Conservation (phyloP, 768 basidiomycete genomes). For the Lactarius sanguifluus region DNA sequence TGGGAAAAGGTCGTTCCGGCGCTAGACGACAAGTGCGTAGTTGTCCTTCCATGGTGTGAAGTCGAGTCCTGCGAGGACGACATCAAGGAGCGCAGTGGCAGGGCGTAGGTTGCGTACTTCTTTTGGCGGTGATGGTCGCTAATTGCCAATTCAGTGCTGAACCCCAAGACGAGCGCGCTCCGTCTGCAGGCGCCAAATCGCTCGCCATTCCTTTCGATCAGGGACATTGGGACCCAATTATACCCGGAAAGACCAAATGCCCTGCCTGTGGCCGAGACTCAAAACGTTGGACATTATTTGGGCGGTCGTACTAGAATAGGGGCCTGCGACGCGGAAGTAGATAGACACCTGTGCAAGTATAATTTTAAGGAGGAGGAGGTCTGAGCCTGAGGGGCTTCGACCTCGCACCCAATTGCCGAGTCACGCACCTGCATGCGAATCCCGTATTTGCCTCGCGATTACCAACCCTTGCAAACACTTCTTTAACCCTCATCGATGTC, state of each 20-base stretch:
- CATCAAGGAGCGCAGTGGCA: constrained; percentile 91
- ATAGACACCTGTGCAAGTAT: constrained; percentile 7
- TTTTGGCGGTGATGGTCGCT: constrained; percentile 8
- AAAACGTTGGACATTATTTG: constrained; percentile 97
- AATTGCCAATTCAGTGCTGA: constrained; percentile 55
- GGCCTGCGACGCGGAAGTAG: constrained; percentile 1
- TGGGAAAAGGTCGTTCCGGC: constrained; percentile 95
- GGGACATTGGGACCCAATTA: constrained; percentile 73
- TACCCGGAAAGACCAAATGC: constrained; percentile 85
- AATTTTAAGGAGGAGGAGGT: not conserved
- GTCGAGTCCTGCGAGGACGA: constrained; percentile 91
- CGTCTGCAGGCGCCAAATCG: constrained; percentile 96
- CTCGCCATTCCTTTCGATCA: constrained; percentile 97
- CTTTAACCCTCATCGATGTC: constrained; percentile 2
- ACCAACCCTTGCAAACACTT: not conserved
- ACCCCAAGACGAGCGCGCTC: constrained; percentile 90
- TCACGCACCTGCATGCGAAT: not conserved
- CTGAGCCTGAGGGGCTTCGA: not conserved
- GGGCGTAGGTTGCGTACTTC: constrained; percentile 56
- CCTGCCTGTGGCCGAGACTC: constrained; percentile 84
- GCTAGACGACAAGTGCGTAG: constrained; percentile 83
- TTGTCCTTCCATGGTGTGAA: constrained; percentile 97
- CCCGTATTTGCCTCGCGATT: not conserved
- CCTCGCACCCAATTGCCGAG: not conserved
- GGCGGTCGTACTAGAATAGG: constrained; percentile 65